These are phyloP conservation scores for Agaricus sinodeliciosus DNA, from an alignment of 768 basidiomycete species.

Conservation along the genomic window DNA sequence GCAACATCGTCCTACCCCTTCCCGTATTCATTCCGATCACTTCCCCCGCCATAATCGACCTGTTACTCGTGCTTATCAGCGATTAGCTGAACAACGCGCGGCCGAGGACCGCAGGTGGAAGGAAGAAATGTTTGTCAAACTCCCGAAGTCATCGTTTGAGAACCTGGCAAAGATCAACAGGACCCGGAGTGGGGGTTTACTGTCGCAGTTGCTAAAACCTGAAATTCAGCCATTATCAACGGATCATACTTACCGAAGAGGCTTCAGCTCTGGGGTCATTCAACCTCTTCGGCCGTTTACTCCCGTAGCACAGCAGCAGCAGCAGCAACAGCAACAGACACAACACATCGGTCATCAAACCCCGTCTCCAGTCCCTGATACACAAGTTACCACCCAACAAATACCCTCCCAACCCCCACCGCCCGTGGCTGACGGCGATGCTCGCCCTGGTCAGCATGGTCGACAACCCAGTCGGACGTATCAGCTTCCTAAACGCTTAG, in stretches of 20 bases:
- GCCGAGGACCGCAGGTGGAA: constrained; percentile 58
- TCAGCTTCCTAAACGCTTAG: constrained; percentile 6
- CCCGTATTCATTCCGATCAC: constrained; percentile 21
- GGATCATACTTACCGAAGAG: constrained; percentile 52
- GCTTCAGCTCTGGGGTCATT: constrained; percentile 43
- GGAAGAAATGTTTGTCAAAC: constrained; percentile 68
- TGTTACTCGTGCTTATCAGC: constrained; percentile 10
- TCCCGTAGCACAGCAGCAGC: background rate
- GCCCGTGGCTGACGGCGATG: background rate
- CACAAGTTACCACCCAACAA: too few species aligned
- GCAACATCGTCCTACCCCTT: constrained; percentile 13
- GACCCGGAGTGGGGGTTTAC: constrained; percentile 42
- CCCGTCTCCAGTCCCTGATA: background rate
- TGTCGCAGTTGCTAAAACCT: constrained; percentile 69
- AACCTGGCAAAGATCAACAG: constrained; percentile 31
- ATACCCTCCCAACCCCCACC: background rate
- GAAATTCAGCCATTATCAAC: constrained; percentile 53
- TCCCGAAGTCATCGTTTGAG: constrained; percentile 62
- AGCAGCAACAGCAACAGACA: too few species aligned
- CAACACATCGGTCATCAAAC: background rate
- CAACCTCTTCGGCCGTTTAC: constrained; percentile 14
- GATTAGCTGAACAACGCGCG: constrained; percentile 28
- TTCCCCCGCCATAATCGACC: constrained; percentile 14
- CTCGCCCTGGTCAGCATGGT: background rate
- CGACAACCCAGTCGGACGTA: constrained; percentile 5